Base-by-base conservation (phyloP, 2,329 filamentous ascomycete species). In the Sporothrix pseudoabietina region DNA sequence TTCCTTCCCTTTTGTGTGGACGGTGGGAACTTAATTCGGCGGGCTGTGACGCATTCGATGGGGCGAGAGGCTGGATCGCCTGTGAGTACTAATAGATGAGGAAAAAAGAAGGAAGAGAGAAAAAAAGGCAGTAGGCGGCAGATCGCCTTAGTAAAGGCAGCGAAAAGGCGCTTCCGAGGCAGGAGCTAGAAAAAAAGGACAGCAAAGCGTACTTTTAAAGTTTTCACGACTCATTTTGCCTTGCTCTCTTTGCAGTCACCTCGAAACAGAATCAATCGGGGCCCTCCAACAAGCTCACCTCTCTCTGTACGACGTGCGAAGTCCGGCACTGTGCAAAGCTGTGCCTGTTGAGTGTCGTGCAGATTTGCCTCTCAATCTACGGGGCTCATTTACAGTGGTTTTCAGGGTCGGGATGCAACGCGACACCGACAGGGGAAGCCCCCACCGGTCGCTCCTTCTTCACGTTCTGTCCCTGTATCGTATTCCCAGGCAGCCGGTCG, bases 1-100 rank as follows among this genome's bases (percentile, higher is more conserved):
- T 47, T 47, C 7, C 14, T 65, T 8, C 16, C 32, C 57, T 22
- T 19, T 61, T 8, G 32, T 49, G 44, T 49, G 44, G 14, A 14
- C 14, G 14, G 44, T 49, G 44, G 44, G 44, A 16, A 49, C 14
- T 8, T 19, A 49, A 12, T 19, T 49, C 44, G 44, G 44, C 14
- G 61, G 39, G 9, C 39, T 16, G 61, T 66, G 61, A 66, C 61
- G 61, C 61, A 66, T 47, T 16, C n/a, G 61, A 47, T 26, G n/a
- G n/a, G 61, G 22, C 22, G 61, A 66, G 61, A 35, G 26, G 39
- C n/a, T 19, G 39, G n/a, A 49, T 19, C 61, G 61, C 10, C 22
- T 26, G 16, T 44, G 39, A 30, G n/a, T 47, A 66, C 61, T 65
- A 47, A 65, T 26, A 66, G 39, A 47, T 22, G 35, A 19, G 47